A percentile compares a stretch with the other conserved stretches of the same genome.
Evolutionary conservation across 2,329 filamentous ascomycete genomes (phyloP).

Genomic region (Claviceps africana): DNA sequence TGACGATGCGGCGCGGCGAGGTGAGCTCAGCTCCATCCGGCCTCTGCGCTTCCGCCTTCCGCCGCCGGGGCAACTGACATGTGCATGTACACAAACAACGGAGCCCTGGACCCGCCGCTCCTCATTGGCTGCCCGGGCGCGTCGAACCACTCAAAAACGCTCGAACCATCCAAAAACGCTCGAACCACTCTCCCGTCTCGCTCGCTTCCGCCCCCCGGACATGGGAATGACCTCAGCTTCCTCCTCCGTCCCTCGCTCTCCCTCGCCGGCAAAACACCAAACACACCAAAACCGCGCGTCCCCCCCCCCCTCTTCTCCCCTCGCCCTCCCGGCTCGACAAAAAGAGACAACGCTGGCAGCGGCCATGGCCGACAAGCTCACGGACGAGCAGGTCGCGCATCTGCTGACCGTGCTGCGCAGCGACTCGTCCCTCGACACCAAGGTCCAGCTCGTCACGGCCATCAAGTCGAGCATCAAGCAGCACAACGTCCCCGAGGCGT

Average conservation of each 20-base stretch:
- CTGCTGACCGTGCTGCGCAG: constrained; percentile 39
- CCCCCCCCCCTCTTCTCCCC: too few species aligned
- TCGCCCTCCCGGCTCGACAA: not conserved
- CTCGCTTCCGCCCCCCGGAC: not conserved
- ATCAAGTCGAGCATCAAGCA: constrained; percentile 88
- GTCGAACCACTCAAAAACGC: constrained; percentile 1
- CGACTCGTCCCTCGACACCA: constrained; percentile 54
- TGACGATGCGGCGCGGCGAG: too few species aligned
- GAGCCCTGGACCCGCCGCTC: not conserved
- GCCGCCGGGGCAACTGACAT: too few species aligned
- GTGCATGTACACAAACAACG: too few species aligned
- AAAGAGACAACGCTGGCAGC: constrained; percentile 2
- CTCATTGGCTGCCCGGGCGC: not conserved
- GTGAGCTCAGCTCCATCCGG: too few species aligned
- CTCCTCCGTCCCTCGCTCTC: not conserved
- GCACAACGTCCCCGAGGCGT: constrained; percentile 67
- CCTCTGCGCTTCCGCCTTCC: too few species aligned
- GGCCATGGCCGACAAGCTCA: constrained; percentile 42
- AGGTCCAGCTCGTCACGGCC: constrained; percentile 55
- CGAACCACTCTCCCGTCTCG: not conserved
- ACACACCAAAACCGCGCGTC: too few species aligned
- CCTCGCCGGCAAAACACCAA: too few species aligned
- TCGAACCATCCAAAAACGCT: not conserved
- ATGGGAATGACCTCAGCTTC: not conserved
- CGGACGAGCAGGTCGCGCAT: constrained; percentile 43